phyloP scores from a whole-genome alignment of 257 asterid genomes.

The Jacaranda mimosifolia region DNA sequence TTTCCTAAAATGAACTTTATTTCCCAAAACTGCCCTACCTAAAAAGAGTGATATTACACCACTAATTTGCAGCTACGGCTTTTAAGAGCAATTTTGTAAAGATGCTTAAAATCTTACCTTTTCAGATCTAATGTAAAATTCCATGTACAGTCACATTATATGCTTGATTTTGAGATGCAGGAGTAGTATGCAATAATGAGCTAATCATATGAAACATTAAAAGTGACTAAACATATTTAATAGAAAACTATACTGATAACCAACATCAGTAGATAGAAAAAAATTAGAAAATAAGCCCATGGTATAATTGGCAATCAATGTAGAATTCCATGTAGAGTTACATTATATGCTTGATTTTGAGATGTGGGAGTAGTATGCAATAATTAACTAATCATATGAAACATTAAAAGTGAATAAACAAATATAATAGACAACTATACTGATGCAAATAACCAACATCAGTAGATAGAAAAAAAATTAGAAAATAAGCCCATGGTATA shows the following conservation, averaged over 20 bases:
- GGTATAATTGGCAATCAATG: background rate
- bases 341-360: background rate
- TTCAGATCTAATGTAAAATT: background rate
- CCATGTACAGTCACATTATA: no score
- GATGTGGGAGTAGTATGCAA: slow-evolving; percentile 12
- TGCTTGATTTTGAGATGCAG: background rate
- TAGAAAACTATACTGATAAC: background rate
- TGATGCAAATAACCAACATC: slow-evolving; percentile 17
- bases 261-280: slow-evolving; percentile 4
- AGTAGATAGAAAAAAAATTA: background rate
- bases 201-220: slow-evolving; percentile 11
- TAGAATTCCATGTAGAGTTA: no score
- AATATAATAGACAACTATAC: slow-evolving; percentile 4
- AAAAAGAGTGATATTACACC: background rate
- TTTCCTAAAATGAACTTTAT: no score
- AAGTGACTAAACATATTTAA: background rate
- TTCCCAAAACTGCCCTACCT: no score
- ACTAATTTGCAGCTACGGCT: background rate
- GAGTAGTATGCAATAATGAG: slow-evolving; percentile 14
- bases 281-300: background rate
- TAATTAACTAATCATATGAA: slow-evolving; percentile 9
- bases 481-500: background rate
- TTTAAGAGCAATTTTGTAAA: background rate
- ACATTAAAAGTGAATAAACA: background rate
- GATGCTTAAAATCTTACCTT: background rate